Percentiles rank a stretch among this genome's conserved stretches.
phyloP scores from a whole-genome alignment of 2,329 filamentous ascomycete species.

The Amphichorda felina region DNA sequence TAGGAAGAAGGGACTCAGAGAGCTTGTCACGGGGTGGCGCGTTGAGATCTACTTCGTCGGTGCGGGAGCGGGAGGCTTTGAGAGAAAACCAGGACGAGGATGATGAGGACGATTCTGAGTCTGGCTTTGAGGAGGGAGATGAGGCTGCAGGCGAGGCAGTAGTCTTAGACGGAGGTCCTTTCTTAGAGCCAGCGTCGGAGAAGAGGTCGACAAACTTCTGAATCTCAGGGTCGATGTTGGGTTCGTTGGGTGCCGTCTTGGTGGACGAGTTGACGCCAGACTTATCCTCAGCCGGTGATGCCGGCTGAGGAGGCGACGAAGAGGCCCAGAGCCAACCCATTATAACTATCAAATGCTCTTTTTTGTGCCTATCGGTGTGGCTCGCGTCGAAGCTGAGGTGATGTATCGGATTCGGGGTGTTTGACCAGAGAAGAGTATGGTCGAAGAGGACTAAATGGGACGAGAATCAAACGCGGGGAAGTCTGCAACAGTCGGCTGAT shows the following conservation, averaged over 20 bases:
- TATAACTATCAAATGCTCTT: constrained; percentile 7
- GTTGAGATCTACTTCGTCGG: constrained; percentile 7
- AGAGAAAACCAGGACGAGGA: constrained; percentile 19
- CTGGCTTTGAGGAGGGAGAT: constrained; percentile 5
- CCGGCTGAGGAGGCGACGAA: constrained; percentile 18
- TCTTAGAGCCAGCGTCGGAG: constrained; percentile 11
- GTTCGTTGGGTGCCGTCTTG: constrained; percentile 12
- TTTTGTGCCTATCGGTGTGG: not conserved
- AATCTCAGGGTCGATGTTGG: constrained; percentile 40
- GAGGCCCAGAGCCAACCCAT: constrained; percentile 55
- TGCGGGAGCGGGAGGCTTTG: constrained; percentile 15
- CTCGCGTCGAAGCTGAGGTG: too few relatives aligned
- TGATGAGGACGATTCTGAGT: constrained; percentile 2
- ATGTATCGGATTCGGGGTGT: too few relatives aligned
- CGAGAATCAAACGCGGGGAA: constrained; percentile 1
- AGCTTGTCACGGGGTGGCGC: constrained; percentile 29
- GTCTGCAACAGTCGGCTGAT: not conserved
- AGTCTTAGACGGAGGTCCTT: not conserved
- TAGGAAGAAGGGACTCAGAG: constrained; percentile 62
- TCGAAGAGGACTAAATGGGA: too few relatives aligned
- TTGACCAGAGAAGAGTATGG: too few relatives aligned
- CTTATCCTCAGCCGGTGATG: constrained; percentile 8
- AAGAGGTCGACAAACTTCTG: constrained; percentile 40
- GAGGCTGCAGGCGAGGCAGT: not conserved
- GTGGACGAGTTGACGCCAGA: constrained; percentile 7